Evolutionary conservation across 148 eudicot genomes (phyloP).

Genomic region (Vaccinium corymbosum): DNA sequence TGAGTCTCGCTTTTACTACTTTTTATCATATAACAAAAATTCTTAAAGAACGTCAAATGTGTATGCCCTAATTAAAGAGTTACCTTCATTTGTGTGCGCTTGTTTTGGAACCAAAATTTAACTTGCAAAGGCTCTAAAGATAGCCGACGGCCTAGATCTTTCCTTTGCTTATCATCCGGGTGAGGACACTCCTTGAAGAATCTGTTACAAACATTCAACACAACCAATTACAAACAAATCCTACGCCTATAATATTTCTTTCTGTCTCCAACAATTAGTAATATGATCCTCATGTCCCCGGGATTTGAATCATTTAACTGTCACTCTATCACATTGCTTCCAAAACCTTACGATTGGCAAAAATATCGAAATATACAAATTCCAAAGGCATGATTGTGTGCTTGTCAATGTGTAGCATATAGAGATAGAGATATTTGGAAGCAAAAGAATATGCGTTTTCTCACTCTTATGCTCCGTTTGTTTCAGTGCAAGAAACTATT

Average conservation of each 20-base stretch:
- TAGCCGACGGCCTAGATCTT: slow-evolving; percentile 82
- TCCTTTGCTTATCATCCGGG: slow-evolving; percentile 98
- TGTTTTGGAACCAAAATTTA: slow-evolving; percentile 99
- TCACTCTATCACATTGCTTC: neutral
- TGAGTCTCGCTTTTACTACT: no score
- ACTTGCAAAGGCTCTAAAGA: slow-evolving; percentile 85
- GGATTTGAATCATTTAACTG: neutral
- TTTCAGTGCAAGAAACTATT: neutral
- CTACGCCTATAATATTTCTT: neutral
- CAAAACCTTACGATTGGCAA: neutral
- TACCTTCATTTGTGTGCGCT: slow-evolving; percentile 99
- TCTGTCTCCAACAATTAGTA: neutral
- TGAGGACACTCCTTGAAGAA: slow-evolving; percentile 98
- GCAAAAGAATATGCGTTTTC: neutral
- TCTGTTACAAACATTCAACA: slow-evolving; percentile 28
- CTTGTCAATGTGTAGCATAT: neutral
- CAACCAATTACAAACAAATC: neutral
- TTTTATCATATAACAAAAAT: no score
- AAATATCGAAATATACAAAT: neutral
- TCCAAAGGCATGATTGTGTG: neutral
- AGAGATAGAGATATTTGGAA: neutral
- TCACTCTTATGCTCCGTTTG: neutral
- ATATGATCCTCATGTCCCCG: neutral
- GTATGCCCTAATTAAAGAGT: neutral
- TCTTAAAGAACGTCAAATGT: no score